Evolutionary conservation across 495 filamentous ascomycete species (phyloP), one percentile per base, ranked within the genome.

Genomic region (Hypoxylon subgilvum): DNA sequence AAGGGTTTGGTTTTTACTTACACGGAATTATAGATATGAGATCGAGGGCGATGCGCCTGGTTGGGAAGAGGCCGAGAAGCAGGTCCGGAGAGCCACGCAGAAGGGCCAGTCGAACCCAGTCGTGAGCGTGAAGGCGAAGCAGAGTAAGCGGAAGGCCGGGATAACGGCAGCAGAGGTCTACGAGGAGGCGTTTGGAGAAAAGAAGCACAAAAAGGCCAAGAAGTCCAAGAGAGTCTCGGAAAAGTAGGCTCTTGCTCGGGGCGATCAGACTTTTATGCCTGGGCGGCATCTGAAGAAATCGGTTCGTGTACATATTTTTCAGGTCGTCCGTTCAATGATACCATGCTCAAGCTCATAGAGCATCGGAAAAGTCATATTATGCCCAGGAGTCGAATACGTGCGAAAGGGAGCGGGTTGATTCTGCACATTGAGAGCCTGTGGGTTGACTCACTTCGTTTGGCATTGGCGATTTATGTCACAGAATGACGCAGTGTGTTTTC

Each of bases 41-140:
- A 89, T 92, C 54, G 86, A 87, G 23, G 84, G 86, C 44, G 89
- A 86, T 19, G 76, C 72, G 13, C 78, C 84, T 7, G 85, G 80
- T 7, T 96, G 92, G 92, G 84, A 86, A 53, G 87, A 89, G 5
- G 91, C 92, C 2, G 92, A 96, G 72, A 86, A 87, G 58, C 86
- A 89, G 65, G 85, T 95, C 38, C 75, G 79, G 8, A 73, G 67
- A 47, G 79, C 82, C 9, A 65, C 77, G 36, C 79, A 83, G 65
- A 73, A 74, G 13, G 83, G 82, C 3, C 79, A 84, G 25, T 80
- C 81, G 50, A 86, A 81, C 57, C 76, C 84, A 5, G 87, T 88
- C n/a, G 90, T 97, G 28, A 92, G 88, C 66, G 84, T 97, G 19
- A 94, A 92, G 76, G 79, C 81, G 2, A 72, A 74, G 2, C 91